These are phyloP conservation scores for Ceratobasidium sp. DNA, from an alignment of 1,284 basidiomycete species.

Conservation along the genomic window DNA sequence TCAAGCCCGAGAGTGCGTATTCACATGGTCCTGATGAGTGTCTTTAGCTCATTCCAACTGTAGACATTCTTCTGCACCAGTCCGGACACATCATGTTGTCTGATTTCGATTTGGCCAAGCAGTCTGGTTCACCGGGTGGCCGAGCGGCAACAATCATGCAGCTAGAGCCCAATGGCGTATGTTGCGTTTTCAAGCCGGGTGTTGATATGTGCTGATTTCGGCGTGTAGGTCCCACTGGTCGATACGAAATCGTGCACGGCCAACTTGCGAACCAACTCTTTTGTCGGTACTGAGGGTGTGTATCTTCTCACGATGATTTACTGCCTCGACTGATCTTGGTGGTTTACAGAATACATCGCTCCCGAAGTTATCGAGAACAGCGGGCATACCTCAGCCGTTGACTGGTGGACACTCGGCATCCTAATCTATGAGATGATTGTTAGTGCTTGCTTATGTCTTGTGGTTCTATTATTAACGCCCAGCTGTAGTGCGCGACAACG, in stretches of 20 bases:
- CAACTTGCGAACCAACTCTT: slow-evolving; percentile 98
- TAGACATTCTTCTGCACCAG: slow-evolving; percentile 96
- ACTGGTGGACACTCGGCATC: slow-evolving; percentile 99
- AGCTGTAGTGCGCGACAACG: slow-evolving; percentile 88
- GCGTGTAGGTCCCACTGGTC: slow-evolving; percentile 80
- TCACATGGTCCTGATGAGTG: slow-evolving; percentile 44
- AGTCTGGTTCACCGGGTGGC: slow-evolving; percentile 85
- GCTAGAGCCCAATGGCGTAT: slow-evolving; percentile 88
- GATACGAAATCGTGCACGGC: slow-evolving; percentile 98
- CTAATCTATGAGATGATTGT: slow-evolving; percentile 99
- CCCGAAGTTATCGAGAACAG: slow-evolving; percentile 98
- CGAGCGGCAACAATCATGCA: slow-evolving; percentile 92
- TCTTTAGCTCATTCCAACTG: slow-evolving; percentile 47
- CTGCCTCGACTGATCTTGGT: slow-evolving; percentile 47
- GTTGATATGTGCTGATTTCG: slow-evolving; percentile 43
- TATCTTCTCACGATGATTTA: slow-evolving; percentile 18
- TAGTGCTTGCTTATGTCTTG: slow-evolving; percentile 61
- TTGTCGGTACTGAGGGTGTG: slow-evolving; percentile 96
- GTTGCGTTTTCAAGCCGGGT: slow-evolving; percentile 51
- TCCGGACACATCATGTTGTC: slow-evolving; percentile 99
- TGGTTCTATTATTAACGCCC: slow-evolving; percentile 49
- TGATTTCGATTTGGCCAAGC: slow-evolving; percentile 98
- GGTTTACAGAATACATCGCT: slow-evolving; percentile 90
- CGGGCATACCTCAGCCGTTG: slow-evolving; percentile 98
- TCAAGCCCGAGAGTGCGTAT: slow-evolving; percentile 97